Base-by-base conservation (phyloP, 2,329 filamentous ascomycete genomes). In the Paecilomyces fulvus region DNA sequence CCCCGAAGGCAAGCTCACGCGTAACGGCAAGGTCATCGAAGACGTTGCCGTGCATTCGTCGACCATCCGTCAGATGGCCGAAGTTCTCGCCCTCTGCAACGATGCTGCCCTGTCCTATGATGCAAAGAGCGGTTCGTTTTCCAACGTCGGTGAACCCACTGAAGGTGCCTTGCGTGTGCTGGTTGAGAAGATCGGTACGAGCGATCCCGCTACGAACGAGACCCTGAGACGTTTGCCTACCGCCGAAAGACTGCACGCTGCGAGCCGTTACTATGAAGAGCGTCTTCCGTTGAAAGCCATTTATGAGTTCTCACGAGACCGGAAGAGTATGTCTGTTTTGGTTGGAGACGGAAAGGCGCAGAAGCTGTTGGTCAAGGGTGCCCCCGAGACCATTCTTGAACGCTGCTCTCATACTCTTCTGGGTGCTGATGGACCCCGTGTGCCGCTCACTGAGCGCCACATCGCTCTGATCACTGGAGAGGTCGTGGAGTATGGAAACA, bases 281-380 rank as follows among this genome's bases (percentile, higher is more conserved):
- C 82, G 83, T 63, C 83, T 86, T 52, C 84, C 85, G 54, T 85
- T 88, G 48, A 80, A 96, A 56, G 87, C 92, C 8, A 96, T 91
- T 10, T 99, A 90, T 66, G 94, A 99, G 71, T 99, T 99, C 76
- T 97, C 94, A 1, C 86, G 94, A 65, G 94, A 99, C 74, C 85
- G 94, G 60, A 99, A 99, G 83, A 97, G 92, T 75, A 99, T 99
- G 94, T 99, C 94, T 51, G 95, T 99, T 33, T 78, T 97, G 58
- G 90, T 95, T 60, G 82, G 87, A 62, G 81, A 82, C 55, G 86
- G 83, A 56, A 79, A 80, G 52, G 75, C 84, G 54, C 84, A 94
- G 76, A 91, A 88, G 71, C 85, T 99, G 10, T 82, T 99, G 52
- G 92, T 99, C 63, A 99, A 99, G 77, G 94, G 94, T 66, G 94